phyloP scores from a whole-genome alignment of 306 rosid species.

The Trifolium repens region DNA sequence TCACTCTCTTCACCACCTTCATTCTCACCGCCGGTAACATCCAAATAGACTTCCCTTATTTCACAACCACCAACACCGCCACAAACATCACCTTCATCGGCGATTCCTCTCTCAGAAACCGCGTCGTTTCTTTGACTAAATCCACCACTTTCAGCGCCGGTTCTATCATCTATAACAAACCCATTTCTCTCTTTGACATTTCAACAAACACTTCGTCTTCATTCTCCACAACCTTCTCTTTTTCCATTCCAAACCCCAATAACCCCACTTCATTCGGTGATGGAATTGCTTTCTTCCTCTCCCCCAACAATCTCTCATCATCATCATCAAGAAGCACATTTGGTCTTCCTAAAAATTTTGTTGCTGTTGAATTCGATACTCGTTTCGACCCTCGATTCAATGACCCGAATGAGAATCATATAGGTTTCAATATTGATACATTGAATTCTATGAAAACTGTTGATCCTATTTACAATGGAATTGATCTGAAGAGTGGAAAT shows the following conservation, averaged over 20 bases:
- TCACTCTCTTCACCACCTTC: background rate
- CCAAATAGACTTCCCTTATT: conserved; percentile 55
- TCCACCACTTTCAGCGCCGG: conserved; percentile 63
- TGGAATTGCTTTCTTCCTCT: conserved; percentile 71
- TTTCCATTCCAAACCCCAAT: conserved; percentile 55
- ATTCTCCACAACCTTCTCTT: conserved; percentile 70
- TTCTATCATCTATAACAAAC: conserved; percentile 51
- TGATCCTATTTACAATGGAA: conserved; percentile 50
- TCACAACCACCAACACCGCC: conserved; percentile 63
- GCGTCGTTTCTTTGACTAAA: conserved; percentile 61
- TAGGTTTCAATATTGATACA: conserved; percentile 64
- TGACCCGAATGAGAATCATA: conserved; percentile 68
- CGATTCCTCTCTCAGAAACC: conserved; percentile 70
- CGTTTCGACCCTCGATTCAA: conserved; percentile 45
- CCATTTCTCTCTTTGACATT: conserved; percentile 57
- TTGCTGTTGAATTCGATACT: conserved; percentile 75
- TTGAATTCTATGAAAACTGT: conserved; percentile 54
- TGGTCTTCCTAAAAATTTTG: conserved; percentile 35
- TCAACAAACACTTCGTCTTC: conserved; percentile 65
- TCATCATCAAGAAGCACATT: background rate
- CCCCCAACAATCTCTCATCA: conserved; percentile 23
- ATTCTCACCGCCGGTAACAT: conserved; percentile 24
- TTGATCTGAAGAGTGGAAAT: conserved; percentile 67
- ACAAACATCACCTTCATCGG: conserved; percentile 74
- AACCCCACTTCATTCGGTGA: conserved; percentile 66